Percentiles rank a stretch among this genome's conserved stretches.
These are phyloP conservation scores for Bromus sterilis DNA, from an alignment of 176 grass and related monocot species.

Conservation along the genomic window DNA sequence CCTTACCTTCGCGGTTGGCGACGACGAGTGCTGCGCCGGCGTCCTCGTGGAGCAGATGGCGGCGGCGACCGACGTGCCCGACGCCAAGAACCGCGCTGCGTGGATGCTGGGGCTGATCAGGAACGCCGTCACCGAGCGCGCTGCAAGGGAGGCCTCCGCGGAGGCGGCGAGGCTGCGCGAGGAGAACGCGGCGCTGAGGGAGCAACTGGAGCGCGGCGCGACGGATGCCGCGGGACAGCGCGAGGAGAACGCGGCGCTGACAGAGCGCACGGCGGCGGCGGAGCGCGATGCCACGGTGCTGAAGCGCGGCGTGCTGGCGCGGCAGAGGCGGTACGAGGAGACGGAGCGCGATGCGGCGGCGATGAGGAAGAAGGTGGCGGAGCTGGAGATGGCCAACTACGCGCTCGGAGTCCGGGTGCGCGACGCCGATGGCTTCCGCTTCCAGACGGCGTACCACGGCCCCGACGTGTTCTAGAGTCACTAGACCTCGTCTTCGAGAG, in stretches of 20 bases:
- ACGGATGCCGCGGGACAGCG: neutral
- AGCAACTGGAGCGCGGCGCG: neutral
- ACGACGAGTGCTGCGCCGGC: conserved; percentile 9
- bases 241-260: neutral
- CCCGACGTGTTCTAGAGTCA: no score
- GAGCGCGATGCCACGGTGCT: neutral
- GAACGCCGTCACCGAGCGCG: neutral
- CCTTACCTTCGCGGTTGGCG: neutral
- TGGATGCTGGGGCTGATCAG: neutral
- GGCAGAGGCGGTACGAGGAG: no score
- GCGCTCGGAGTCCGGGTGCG: neutral
- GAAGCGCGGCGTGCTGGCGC: no score
- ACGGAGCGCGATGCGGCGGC: no score
- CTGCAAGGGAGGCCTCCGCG: neutral
- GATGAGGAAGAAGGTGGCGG: no score
- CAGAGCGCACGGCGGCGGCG: neutral
- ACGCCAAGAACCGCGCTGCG: neutral
- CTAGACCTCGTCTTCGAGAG: neutral
- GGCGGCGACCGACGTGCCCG: neutral
- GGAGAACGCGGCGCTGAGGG: no score
- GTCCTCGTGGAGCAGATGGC: no score
- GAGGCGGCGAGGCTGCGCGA: neutral
- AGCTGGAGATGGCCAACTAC: no score
- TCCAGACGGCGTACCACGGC: neutral
- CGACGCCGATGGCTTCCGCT: neutral